phyloP scores from a whole-genome alignment of 2,329 filamentous ascomycete genomes.

The Aspergillus sp. region DNA sequence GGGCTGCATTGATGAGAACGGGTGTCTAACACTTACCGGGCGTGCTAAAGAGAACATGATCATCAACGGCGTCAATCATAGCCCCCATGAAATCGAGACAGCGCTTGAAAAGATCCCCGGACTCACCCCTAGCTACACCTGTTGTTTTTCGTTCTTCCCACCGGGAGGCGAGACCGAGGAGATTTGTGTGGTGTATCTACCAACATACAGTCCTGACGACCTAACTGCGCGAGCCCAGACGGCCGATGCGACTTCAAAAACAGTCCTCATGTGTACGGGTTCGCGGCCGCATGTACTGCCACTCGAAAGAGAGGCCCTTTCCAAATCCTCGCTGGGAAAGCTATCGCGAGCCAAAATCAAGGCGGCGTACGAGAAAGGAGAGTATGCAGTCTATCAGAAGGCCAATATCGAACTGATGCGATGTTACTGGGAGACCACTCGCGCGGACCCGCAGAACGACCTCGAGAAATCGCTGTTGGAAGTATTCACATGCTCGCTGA shows the following conservation, averaged over 20 bases:
- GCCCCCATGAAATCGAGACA: slow-evolving; percentile 36
- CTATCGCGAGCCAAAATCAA: slow-evolving; percentile 14
- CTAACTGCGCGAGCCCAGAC: slow-evolving; percentile 3
- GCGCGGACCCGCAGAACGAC: slow-evolving; percentile 4
- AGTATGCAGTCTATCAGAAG: slow-evolving; percentile 39
- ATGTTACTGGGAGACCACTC: background rate
- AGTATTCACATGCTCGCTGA: slow-evolving; percentile 7
- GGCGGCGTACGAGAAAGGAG: slow-evolving; percentile 38
- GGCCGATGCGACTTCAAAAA: slow-evolving; percentile 2
- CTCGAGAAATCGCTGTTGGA: slow-evolving; percentile 6
- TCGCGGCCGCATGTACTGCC: slow-evolving; percentile 9
- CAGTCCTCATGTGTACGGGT: slow-evolving; percentile 6
- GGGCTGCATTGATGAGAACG: slow-evolving; percentile 11
- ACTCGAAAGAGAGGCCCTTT: slow-evolving; percentile 2
- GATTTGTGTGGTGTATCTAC: slow-evolving; percentile 40
- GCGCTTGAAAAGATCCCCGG: slow-evolving; percentile 32
- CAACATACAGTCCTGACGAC: slow-evolving; percentile 13
- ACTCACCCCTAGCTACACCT: slow-evolving; percentile 26
- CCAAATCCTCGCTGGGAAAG: slow-evolving; percentile 14
- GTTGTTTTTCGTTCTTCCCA: slow-evolving; percentile 40
- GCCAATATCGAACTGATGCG: slow-evolving; percentile 1
- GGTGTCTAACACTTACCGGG: slow-evolving; percentile 11
- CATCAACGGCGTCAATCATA: slow-evolving; percentile 48
- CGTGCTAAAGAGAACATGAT: slow-evolving; percentile 44
- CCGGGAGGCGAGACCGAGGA: slow-evolving; percentile 31